Conservation (phyloP, 352 stramenopile genomes). For the Globisporangium takayamanum region DNA sequence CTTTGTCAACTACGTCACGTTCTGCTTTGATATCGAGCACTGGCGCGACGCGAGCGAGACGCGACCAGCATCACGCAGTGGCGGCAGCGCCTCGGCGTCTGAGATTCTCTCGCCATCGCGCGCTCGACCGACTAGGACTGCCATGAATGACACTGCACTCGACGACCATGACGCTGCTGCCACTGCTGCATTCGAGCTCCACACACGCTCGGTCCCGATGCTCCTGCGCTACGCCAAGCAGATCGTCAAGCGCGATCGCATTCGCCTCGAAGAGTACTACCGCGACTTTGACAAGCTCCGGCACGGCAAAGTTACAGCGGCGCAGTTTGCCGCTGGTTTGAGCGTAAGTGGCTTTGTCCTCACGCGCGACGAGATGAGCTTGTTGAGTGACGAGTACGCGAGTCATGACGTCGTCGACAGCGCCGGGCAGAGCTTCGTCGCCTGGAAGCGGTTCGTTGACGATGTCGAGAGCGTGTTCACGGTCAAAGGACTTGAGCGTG, state of each 20-base stretch:
- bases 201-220: slow-evolving; percentile 53
- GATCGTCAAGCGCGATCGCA: slow-evolving; percentile 69
- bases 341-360: slow-evolving; percentile 49
- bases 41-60: slow-evolving; percentile 16
- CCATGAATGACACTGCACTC: slow-evolving; percentile 16
- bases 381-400: slow-evolving; percentile 53
- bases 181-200: slow-evolving; percentile 19
- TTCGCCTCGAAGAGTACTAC: slow-evolving; percentile 80
- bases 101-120: slow-evolving; percentile 49
- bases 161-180: slow-evolving; percentile 7
- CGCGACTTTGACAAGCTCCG: slow-evolving; percentile 81
- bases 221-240: slow-evolving; percentile 78
- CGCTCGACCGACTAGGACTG: not conserved
- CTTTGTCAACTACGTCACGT: slow-evolving; percentile 83
- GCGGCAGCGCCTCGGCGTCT: slow-evolving; percentile 24
- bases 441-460: slow-evolving; percentile 75
- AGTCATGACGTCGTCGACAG: slow-evolving; percentile 50
- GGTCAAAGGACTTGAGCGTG: slow-evolving; percentile 60
- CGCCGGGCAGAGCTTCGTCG: slow-evolving; percentile 45
- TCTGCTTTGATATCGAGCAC: slow-evolving; percentile 73
- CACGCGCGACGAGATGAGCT: slow-evolving; percentile 44
- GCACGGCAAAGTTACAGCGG: slow-evolving; percentile 62
- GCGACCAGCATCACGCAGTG: slow-evolving; percentile 35
- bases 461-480: slow-evolving; percentile 82
- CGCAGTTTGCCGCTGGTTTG: slow-evolving; percentile 61